Base-by-base conservation (phyloP, 2,329 filamentous ascomycete genomes). In the Cladophialophora chaetospira region DNA sequence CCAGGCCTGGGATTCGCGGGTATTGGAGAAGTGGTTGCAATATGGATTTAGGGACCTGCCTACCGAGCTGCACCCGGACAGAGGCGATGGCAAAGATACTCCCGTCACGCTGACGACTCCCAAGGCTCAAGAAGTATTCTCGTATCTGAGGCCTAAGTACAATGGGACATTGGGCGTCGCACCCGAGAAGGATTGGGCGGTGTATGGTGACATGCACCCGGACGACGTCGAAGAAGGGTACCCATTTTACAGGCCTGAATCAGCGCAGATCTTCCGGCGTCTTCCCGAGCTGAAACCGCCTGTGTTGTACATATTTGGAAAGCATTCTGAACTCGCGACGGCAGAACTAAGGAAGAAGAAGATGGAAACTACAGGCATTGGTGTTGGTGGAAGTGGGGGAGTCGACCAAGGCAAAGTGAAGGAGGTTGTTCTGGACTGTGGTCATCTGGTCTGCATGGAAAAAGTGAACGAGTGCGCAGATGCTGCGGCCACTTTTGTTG, bases 71-170 rank as follows among this genome's bases (percentile, higher is more conserved):
- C 82, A 60, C 82, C 4, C 86, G 85, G 1, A 87, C 83, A 42
- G 17, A 29, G 57, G 40, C 15, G 36, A 28, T 17, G 28, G 50
- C 9, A n/a, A 51, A n/a, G 48, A 50, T 21, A 17, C 48, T 3
- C 58, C 47, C 3, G 87, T 91, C 1, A 93, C 90, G 0, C 79
- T 79, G 2, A 82, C 83, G 1, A 97, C 93, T 0, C 87, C 90
- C 0, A 92, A 91, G 67, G 88, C 96, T 71, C 90, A 96, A 70
- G 91, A 96, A 75, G 88, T 94, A 55, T 77, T 78, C 60, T 77
- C 75, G 19, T 79, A 76, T 64, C 70, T 73, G 3, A 72, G 75
- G 10, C 75, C 76, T 6, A 77, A 74, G 51, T 78, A 62, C 72
- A 58, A 86, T 87, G 6, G 89, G 88, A 1, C 87, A 83, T 63